Base-by-base conservation (phyloP, 2,329 filamentous ascomycete species). In the Fusarium sp. region DNA sequence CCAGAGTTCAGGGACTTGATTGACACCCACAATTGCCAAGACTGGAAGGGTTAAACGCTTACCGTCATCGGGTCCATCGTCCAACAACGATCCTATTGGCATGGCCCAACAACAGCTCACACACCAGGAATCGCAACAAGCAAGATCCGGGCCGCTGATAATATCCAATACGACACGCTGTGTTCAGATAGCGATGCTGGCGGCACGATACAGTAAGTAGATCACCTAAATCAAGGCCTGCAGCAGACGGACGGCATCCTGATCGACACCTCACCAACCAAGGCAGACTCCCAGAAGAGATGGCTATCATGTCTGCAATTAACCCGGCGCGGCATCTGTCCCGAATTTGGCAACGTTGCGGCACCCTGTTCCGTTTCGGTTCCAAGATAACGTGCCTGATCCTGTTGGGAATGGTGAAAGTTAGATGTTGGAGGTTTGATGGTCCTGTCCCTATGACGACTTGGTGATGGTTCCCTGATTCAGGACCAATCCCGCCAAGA, bases 21-120 rank as follows among this genome's bases (percentile, higher is more conserved):
- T 74, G 61, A 72, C 66, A 71, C 71, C 62, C 33, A 37, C 25
- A 59, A 50, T 63, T 74, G 67, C 71, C 71, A 73, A 73, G 71
- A 52, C 56, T 43, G 53, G 66, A 65, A 67, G 64, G 59, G 60
- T 46, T 38, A 60, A 54, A 66, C 69, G 68, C 67, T 71, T 63
- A 62, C 69, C 75, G 67, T 75, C 73, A 75, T 71, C 64, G 71
- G 57, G 50, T 57, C 60, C 65, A 66, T 72, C 61, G 40, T 66
- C 64, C 33, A 58, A 46, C 59, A 70, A 64, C 52, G 46, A 25
- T 61, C 46, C 38, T 47, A 67, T 67, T 54, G 44, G 60, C 62
- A 44, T 30, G 28, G 46, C 52, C 47, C 44, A 47, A 54, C 23
- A 54, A 30, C 50, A 54, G 19, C 23, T n/a, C 52, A 67, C 68